phyloP scores from a whole-genome alignment of 139 green algal genomes.

The Tetradesmus obliquus region DNA sequence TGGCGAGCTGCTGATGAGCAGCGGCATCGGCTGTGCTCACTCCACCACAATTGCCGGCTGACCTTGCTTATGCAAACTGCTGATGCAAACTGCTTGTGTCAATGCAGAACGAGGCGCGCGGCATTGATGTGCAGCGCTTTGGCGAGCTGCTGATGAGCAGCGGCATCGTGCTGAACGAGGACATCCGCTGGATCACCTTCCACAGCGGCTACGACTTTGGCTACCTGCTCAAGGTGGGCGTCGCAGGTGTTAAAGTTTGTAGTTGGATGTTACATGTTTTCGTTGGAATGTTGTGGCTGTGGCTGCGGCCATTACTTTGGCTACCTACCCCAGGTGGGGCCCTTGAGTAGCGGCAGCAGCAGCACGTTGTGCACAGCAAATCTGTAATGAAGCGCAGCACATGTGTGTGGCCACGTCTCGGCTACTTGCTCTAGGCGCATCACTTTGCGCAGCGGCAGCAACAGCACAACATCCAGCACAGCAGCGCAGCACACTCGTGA shows the following conservation, averaged over 20 bases:
- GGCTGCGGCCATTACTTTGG: not conserved
- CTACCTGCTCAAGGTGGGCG: slow-evolving; percentile 92
- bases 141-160: slow-evolving; percentile 97
- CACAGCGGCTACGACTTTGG: slow-evolving; percentile 98
- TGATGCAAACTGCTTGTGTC: too few relatives aligned
- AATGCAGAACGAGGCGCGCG: slow-evolving; percentile 78
- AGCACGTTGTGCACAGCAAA: too few relatives aligned
- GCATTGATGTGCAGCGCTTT: slow-evolving; percentile 96
- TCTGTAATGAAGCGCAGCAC: too few relatives aligned
- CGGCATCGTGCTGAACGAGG: slow-evolving; percentile 97
- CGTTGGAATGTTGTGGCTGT: not conserved
- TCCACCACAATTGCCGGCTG: too few relatives aligned
- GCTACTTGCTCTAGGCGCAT: too few relatives aligned
- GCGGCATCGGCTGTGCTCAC: too few relatives aligned
- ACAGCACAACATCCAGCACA: too few relatives aligned
- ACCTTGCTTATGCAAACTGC: not conserved
- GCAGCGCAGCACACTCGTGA: too few relatives aligned
- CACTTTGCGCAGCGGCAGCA: too few relatives aligned
- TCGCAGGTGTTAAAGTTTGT: not conserved
- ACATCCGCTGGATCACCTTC: slow-evolving; percentile 80
- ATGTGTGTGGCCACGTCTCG: too few relatives aligned
- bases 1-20: too few relatives aligned
- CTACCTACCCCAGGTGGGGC: not conserved
- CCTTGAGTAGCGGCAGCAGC: too few relatives aligned
- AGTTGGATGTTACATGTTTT: not conserved